Base-by-base conservation (phyloP, 1,284 basidiomycete species). In the Rhodotorula mucilaginosa region DNA sequence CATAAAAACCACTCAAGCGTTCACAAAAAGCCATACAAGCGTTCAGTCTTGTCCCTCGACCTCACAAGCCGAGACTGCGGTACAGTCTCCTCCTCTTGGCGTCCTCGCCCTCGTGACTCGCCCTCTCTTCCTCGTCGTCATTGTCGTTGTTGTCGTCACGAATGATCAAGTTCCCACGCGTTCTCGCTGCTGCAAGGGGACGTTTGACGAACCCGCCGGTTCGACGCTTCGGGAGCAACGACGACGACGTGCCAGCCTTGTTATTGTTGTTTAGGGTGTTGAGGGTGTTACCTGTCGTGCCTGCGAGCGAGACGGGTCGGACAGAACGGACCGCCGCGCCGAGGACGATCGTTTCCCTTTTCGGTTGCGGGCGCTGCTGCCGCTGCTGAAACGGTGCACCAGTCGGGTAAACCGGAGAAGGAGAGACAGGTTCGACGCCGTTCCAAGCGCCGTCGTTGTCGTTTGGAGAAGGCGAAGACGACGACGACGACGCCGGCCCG, bases 51-150 rank as follows among this genome's bases (percentile, higher is more conserved):
- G 34, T 44, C 39, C 39, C 12, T 8, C 7, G 8, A 2, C 15
- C 2, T 51, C 49, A 51, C 49, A 18, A 18, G 49, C 49, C 54
- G 29, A 67, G 21, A 31, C 59, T 66, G 15, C 65, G 26, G 31
- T 57, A 61, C 31, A 67, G 12, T 47, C 66, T 57, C 54, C 66
- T 62, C 54, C 61, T 26, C 66, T 44, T 59, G n/a, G 58, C 61
- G 39, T 57, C 65, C 2, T 61, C 70, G 34, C 58, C 58, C 44
- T 68, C 61, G 5, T 26, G 56, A 29, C 29, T 31, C 34, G 1
- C 31, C 29, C 13, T 23, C 18, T 5, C 60, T n/a, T 2, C 44
- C n/a, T 39, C 18, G 7, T 15, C 21, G 7, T 5, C 63, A 21
- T 21, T 2, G 5, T 8, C 49, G 7, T 49, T 8, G 16, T 26